Evolutionary conservation across 2,329 filamentous ascomycete genomes (phyloP).

Genomic region (Fusarium sp.): DNA sequence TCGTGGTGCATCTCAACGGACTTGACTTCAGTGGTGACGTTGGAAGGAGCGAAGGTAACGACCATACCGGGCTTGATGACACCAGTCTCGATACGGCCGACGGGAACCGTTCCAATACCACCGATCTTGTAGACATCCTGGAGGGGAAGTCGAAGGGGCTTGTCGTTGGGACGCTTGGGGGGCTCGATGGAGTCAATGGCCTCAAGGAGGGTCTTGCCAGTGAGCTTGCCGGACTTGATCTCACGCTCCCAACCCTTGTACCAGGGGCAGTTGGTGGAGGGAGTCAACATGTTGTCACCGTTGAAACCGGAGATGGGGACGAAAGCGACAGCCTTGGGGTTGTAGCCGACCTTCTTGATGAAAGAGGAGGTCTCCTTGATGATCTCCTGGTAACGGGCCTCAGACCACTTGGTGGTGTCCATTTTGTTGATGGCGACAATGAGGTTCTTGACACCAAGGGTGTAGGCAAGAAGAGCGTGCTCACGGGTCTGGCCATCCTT

Average conservation of each 20-base stretch:
- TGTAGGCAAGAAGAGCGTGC: slow-evolving; percentile 99
- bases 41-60: slow-evolving; percentile 97
- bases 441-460: slow-evolving; percentile 99
- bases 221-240: slow-evolving; percentile 83
- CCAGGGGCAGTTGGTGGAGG: slow-evolving; percentile 96
- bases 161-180: slow-evolving; percentile 94
- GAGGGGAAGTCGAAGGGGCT: slow-evolving; percentile 99
- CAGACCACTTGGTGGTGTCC: slow-evolving; percentile 99
- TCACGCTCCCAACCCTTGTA: slow-evolving; percentile 99
- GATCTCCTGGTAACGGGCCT: slow-evolving; percentile 97
- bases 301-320: slow-evolving; percentile 99
- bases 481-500: slow-evolving; percentile 99
- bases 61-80: slow-evolving; percentile 91
- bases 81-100: slow-evolving; percentile 99
- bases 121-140: slow-evolving; percentile 99
- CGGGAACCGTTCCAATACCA: slow-evolving; percentile 99
- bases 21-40: slow-evolving; percentile 99
- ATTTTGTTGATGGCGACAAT: slow-evolving; percentile 99
- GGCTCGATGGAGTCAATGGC: slow-evolving; percentile 97
- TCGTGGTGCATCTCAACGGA: slow-evolving; percentile 99
- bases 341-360: slow-evolving; percentile 99
- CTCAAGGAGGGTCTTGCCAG: slow-evolving; percentile 98
- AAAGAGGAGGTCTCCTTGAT: slow-evolving; percentile 99
- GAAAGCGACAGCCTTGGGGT: slow-evolving; percentile 98
- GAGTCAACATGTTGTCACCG: slow-evolving; percentile 99